These are phyloP conservation scores for Syzygium grande DNA, from an alignment of 345 rosid species.

Conservation along the genomic window DNA sequence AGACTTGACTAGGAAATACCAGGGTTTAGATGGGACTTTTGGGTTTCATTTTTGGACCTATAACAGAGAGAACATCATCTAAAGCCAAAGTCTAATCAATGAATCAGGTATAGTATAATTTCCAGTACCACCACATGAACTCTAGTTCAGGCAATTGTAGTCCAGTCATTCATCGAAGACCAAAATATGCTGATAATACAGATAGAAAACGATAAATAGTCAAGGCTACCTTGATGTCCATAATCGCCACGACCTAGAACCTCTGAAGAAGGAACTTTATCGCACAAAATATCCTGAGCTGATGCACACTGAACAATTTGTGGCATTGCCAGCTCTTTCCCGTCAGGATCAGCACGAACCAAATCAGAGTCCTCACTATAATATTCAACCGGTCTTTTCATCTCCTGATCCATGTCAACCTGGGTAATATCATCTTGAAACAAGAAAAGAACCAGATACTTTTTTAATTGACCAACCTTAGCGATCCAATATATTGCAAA, in stretches of 20 bases:
- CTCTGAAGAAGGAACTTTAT: background rate
- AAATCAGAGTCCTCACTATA: constrained; percentile 10
- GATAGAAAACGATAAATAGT: background rate
- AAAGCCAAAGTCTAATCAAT: background rate
- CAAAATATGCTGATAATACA: background rate
- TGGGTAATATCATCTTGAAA: constrained; percentile 64
- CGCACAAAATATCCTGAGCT: constrained; percentile 1
- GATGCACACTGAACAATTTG: constrained; percentile 7
- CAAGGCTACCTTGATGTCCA: constrained; percentile 16
- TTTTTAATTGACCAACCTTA: background rate
- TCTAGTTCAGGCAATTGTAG: background rate
- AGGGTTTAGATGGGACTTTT: background rate
- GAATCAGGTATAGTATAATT: background rate
- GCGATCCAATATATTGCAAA: background rate
- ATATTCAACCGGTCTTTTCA: constrained; percentile 12
- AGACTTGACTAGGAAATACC: background rate
- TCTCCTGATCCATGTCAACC: constrained; percentile 26
- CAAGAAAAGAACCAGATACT: background rate
- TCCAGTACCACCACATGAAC: background rate
- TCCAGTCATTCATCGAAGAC: background rate
- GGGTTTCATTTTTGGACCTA: background rate
- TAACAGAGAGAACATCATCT: background rate
- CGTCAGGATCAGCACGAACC: constrained; percentile 3
- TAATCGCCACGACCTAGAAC: constrained; percentile 6
- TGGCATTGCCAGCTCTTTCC: constrained; percentile 6